Evolutionary conservation across 75 land plant species (phyloP), one percentile per base, ranked within the genome.

Genomic region (Isoetes taiwanensis): DNA sequence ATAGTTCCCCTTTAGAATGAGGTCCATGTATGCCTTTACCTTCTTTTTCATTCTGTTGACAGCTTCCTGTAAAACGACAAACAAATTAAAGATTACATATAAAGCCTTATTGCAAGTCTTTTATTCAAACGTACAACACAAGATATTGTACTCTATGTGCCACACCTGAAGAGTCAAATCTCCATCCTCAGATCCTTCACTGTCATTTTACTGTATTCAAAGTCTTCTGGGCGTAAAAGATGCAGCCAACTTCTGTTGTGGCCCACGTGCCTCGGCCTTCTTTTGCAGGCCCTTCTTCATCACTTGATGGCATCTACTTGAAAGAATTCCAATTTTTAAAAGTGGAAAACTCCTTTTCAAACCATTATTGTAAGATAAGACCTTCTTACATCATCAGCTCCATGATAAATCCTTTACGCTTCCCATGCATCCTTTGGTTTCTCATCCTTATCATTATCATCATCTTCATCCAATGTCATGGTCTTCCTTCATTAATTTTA

Each of bases 291-390:
- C 55, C 42, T 10, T 87, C 98, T 43, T 84, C 98, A 70, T 87
- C 90, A 43, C 90, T 87, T 40, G 95, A 84, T 64, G 72, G 83
- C 25, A 74, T 21, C 95, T 93, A n/a, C n/a, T n/a, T n/a, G n/a
- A n/a, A n/a, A n/a, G n/a, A n/a, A n/a, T n/a, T n/a, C n/a, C n/a
- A n/a, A n/a, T n/a, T n/a, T n/a, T n/a, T n/a, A n/a, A n/a, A n/a
- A n/a, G n/a, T n/a, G n/a, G n/a, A n/a, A n/a, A n/a, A 17, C 26
- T 17, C 11, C 1, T 10, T 42, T 26, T 29, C 1, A 29, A 2
- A 21, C 16, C 1, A 0, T 32, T 20, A n/a, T 11, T 33, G 8
- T 9, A n/a, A 38, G 4, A 30, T 10, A 27, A 34, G 29, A 3
- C 39, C n/a, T 66, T 81, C 95, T 73, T 84, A 75, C 68, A 75